Evolutionary conservation across 1,284 basidiomycete genomes (phyloP).

Genomic region (Pyrrhoderma lamaoense): DNA sequence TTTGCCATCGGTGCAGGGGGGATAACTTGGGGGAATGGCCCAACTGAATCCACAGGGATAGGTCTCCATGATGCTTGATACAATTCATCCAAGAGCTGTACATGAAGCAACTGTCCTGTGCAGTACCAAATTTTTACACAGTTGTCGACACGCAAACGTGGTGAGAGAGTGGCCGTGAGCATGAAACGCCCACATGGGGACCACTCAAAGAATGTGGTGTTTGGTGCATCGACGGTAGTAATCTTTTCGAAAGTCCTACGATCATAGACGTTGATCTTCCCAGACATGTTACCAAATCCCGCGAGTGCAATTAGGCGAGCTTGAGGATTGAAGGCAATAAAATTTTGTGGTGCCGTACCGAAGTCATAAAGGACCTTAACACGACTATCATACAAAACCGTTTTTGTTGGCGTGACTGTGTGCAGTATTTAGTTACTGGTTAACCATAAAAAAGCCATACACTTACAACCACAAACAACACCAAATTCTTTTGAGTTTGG

Average conservation of each 20-base stretch:
- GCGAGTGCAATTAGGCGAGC: slow-evolving; percentile 83
- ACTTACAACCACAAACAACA: slow-evolving; percentile 92
- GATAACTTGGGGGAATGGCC: slow-evolving; percentile 67
- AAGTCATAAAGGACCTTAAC: slow-evolving; percentile 89
- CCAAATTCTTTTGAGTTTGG: slow-evolving; percentile 97
- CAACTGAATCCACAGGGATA: slow-evolving; percentile 52
- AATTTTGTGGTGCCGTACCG: slow-evolving; percentile 84
- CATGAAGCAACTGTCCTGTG: slow-evolving; percentile 76
- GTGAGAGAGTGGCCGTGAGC: slow-evolving; percentile 89
- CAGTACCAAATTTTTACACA: slow-evolving; percentile 96
- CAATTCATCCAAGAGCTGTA: slow-evolving; percentile 75
- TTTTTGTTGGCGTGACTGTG: slow-evolving; percentile 91
- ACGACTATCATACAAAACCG: slow-evolving; percentile 86
- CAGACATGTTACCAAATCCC: slow-evolving; percentile 94
- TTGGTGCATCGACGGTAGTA: slow-evolving; percentile 84
- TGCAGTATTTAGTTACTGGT: not conserved
- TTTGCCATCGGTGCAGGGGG: slow-evolving; percentile 73
- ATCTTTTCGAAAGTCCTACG: slow-evolving; percentile 81
- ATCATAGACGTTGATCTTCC: slow-evolving; percentile 90
- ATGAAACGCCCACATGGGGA: slow-evolving; percentile 90
- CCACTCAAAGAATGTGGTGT: slow-evolving; percentile 94
- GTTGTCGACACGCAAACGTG: slow-evolving; percentile 93
- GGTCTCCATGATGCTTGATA: slow-evolving; percentile 88
- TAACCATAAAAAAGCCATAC: not conserved
- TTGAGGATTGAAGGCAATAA: slow-evolving; percentile 93